A percentile compares a stretch with the other conserved stretches of the same genome.
These are phyloP conservation scores for Didymella glomerata DNA, from an alignment of 2,329 filamentous ascomycete genomes.

Conservation along the genomic window DNA sequence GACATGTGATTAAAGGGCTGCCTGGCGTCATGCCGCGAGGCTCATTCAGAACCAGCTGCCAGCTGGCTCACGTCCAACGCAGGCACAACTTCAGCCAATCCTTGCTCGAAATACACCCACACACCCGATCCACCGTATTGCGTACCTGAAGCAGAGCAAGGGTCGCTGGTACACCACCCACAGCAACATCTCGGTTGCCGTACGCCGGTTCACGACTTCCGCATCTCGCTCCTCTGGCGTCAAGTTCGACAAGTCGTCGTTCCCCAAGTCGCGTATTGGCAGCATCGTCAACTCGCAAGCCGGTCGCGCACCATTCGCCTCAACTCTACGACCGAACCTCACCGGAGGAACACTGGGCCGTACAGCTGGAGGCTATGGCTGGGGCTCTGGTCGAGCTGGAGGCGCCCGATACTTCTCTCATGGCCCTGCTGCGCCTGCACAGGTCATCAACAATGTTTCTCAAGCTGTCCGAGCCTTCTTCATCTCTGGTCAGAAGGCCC, in stretches of 20 bases:
- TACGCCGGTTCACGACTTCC: slow-evolving; percentile 63
- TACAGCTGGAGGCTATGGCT: slow-evolving; percentile 86
- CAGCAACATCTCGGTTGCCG: slow-evolving; percentile 53
- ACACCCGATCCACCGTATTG: slow-evolving; percentile 68
- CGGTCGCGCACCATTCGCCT: slow-evolving; percentile 84
- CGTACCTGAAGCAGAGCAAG: slow-evolving; percentile 69
- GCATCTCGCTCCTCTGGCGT: slow-evolving; percentile 49
- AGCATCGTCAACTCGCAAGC: slow-evolving; percentile 69
- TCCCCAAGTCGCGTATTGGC: slow-evolving; percentile 65
- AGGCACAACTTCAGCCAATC: slow-evolving; percentile 65
- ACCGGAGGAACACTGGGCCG: slow-evolving; percentile 86
- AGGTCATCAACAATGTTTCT: slow-evolving; percentile 95
- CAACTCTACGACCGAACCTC: slow-evolving; percentile 86
- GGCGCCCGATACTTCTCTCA: slow-evolving; percentile 90
- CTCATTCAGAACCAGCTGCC: slow-evolving; percentile 57
- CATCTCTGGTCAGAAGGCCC: slow-evolving; percentile 86
- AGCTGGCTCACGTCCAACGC: slow-evolving; percentile 53
- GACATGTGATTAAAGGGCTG: slow-evolving; percentile 50
- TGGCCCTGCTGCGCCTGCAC: slow-evolving; percentile 81
- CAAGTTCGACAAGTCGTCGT: slow-evolving; percentile 61
- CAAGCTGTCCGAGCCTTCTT: slow-evolving; percentile 91
- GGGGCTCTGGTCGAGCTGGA: slow-evolving; percentile 73
- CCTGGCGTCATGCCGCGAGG: slow-evolving; percentile 58
- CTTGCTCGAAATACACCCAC: slow-evolving; percentile 65
- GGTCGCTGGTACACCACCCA: slow-evolving; percentile 70